A percentile compares a stretch with the other conserved stretches of the same genome.
phyloP scores from a whole-genome alignment of 129 eudicot species.

The Tagetes erecta region DNA sequence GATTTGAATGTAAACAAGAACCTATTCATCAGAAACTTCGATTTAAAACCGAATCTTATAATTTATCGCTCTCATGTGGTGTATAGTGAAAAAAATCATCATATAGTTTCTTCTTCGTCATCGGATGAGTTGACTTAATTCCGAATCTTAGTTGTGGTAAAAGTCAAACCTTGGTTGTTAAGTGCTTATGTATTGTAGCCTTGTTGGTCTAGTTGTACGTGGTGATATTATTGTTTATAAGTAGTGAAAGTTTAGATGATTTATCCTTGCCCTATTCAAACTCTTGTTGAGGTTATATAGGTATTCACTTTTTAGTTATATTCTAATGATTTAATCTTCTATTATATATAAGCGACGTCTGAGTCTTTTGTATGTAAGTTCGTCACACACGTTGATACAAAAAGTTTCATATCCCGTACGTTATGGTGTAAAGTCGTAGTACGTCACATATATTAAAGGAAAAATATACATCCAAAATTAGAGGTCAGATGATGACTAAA shows the following conservation, averaged over 20 bases:
- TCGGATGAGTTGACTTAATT: slow-evolving; percentile 23
- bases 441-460: too few species aligned
- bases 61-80: slow-evolving; percentile 48
- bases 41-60: slow-evolving; percentile 35
- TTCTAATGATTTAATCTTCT: too few species aligned
- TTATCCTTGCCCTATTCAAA: neutral
- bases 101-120: slow-evolving; percentile 26
- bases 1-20: slow-evolving; percentile 10
- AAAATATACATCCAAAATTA: too few species aligned
- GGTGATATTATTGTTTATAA: slow-evolving; percentile 24
- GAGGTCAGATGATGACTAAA: too few species aligned
- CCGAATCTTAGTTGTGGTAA: neutral
- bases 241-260: slow-evolving; percentile 18
- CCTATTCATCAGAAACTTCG: slow-evolving; percentile 40
- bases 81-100: slow-evolving; percentile 26
- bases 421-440: too few species aligned
- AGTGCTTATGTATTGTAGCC: slow-evolving; percentile 22
- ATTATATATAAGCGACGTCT: too few species aligned
- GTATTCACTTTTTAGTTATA: too few species aligned
- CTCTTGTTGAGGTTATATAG: too few species aligned
- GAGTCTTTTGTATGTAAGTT: too few species aligned
- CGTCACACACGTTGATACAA: too few species aligned
- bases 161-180: slow-evolving; percentile 23
- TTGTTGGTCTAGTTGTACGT: slow-evolving; percentile 11
- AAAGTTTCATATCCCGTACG: too few species aligned